Percentiles rank a stretch among this genome's conserved stretches.
Conservation (phyloP, 2,329 filamentous ascomycete genomes). For the Aspergillus felis region DNA sequence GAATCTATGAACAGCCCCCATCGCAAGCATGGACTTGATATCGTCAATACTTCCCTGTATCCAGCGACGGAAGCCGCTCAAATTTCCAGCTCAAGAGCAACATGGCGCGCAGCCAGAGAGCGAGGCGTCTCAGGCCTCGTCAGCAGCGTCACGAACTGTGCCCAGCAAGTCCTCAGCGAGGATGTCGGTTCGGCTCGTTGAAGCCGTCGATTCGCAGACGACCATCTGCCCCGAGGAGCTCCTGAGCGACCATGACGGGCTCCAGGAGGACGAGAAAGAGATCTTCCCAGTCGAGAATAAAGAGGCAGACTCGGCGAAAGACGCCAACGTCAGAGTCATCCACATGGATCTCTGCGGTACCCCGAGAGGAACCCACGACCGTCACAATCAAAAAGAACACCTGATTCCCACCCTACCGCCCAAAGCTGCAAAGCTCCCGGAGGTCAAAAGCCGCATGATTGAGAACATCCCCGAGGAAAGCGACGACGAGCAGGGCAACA, state of each 20-base stretch:
- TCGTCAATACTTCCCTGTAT: not conserved
- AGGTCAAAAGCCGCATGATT: slow-evolving; percentile 14
- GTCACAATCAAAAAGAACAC: not conserved
- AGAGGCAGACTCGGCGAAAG: not conserved
- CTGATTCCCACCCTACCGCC: not conserved
- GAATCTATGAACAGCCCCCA: not conserved
- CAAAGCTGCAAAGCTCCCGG: slow-evolving; percentile 2
- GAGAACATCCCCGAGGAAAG: slow-evolving; percentile 19
- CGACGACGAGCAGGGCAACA: not conserved
- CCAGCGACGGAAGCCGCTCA: not conserved
- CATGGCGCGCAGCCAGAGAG: not conserved
- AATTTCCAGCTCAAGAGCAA: not conserved
- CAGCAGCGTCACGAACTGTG: not conserved
- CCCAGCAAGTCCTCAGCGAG: slow-evolving; percentile 1
- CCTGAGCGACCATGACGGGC: not conserved
- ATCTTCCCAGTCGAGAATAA: not conserved
- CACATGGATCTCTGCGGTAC: not conserved
- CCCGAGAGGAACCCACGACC: not conserved
- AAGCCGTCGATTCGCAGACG: slow-evolving; percentile 7
- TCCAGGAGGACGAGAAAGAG: not conserved
- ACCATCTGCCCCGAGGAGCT: not conserved
- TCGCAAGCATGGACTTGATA: not conserved
- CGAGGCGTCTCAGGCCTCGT: not conserved
- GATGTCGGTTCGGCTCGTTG: slow-evolving; percentile 15
- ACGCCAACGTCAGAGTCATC: not conserved